Conservation (phyloP, 768 basidiomycete species). For the Russula sp. region DNA sequence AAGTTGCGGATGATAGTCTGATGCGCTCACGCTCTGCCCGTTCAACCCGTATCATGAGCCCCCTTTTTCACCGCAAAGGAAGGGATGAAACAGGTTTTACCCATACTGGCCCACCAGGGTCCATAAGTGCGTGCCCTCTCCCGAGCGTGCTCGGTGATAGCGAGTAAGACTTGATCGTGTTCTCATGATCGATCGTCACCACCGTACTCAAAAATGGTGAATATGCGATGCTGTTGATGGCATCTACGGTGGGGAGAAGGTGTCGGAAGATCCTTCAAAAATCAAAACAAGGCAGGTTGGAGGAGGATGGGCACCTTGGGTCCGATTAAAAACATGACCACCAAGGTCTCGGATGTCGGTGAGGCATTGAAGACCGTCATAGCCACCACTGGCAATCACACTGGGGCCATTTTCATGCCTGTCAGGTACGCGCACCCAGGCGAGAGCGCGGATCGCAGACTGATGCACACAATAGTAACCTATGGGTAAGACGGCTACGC, state of each 20-base stretch:
- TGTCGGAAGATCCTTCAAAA: background rate
- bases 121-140: constrained; percentile 60
- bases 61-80: background rate
- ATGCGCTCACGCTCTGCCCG: no score
- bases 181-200: constrained; percentile 76
- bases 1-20: constrained; percentile 83
- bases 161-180: no score
- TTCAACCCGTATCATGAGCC: background rate
- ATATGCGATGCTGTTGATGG: constrained; percentile 53
- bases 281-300: background rate
- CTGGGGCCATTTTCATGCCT: constrained; percentile 52
- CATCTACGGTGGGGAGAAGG: background rate
- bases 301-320: constrained; percentile 62
- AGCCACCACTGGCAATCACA: no score
- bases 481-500: constrained; percentile 38
- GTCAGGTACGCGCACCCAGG: constrained; percentile 71
- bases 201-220: constrained; percentile 62
- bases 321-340: no score
- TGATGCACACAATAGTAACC: no score
- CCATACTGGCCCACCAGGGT: no score
- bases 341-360: no score
- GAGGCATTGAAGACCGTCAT: no score
- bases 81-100: constrained; percentile 38
- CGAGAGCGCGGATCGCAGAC: constrained; percentile 66
- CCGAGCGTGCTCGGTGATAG: constrained; percentile 68